Evolutionary conservation across 257 asterid genomes (phyloP).

Genomic region (Solanum arcanum): DNA sequence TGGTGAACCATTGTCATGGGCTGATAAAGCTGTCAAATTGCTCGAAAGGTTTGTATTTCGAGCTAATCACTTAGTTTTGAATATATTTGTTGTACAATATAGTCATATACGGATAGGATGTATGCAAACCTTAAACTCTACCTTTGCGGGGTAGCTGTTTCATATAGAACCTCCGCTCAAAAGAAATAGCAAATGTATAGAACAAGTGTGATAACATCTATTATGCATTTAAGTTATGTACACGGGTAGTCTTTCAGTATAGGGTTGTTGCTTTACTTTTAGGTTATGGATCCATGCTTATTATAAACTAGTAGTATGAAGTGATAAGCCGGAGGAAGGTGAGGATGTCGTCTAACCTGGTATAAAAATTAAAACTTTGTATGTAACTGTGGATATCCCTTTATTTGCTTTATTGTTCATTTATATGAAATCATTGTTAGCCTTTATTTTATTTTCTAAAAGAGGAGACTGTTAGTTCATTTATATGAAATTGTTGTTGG

Average conservation of each 20-base stretch:
- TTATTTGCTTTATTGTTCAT: not conserved
- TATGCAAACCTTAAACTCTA: not conserved
- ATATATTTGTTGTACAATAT: not conserved
- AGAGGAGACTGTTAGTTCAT: not conserved
- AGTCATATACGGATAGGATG: not conserved
- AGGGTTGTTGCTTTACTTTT: no score
- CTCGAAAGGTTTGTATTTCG: slow-evolving; percentile 52
- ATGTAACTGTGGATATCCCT: not conserved
- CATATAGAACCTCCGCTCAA: not conserved
- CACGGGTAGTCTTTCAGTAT: not conserved
- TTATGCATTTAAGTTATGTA: not conserved
- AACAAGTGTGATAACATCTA: not conserved
- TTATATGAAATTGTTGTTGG: not conserved
- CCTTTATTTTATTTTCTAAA: not conserved
- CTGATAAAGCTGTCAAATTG: slow-evolving; percentile 45
- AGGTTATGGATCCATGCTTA: not conserved
- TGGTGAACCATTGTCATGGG: slow-evolving; percentile 15
- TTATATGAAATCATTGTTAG: not conserved
- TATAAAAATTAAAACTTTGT: not conserved
- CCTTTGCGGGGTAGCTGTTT: not conserved
- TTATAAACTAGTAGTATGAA: not conserved
- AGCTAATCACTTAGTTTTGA: not conserved
- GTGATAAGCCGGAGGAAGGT: no score
- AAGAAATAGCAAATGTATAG: not conserved
- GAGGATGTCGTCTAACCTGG: no score